A percentile compares a stretch with the other conserved stretches of the same genome.
Evolutionary conservation across 75 land plant genomes (phyloP).

Genomic region (Pinus albicaulis): DNA sequence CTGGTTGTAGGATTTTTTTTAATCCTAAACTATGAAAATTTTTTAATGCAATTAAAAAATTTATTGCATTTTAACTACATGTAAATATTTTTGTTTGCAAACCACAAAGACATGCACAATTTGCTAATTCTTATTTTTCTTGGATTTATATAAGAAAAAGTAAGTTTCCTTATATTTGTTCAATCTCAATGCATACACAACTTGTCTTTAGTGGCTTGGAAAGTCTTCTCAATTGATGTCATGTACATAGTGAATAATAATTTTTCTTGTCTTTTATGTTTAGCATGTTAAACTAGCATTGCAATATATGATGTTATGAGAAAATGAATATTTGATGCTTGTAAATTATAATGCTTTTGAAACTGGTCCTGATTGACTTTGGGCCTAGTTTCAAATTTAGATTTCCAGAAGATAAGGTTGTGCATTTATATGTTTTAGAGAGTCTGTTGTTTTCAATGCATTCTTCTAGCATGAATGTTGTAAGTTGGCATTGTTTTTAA

Average conservation of each 20-base stretch:
- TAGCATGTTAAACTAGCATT: not conserved
- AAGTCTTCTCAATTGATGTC: not conserved
- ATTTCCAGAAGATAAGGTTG: slow-evolving; percentile 97
- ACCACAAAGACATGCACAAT: not conserved
- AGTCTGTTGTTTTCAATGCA: slow-evolving; percentile 94
- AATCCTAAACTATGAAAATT: not conserved
- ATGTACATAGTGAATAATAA: not conserved
- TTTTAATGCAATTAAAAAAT: not conserved
- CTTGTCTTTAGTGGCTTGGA: not conserved
- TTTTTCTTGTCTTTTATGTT: not conserved
- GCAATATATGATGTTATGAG: not conserved
- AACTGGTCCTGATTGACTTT: slow-evolving; percentile 92
- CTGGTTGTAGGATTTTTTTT: not conserved
- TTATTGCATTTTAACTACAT: not conserved
- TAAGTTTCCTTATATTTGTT: not conserved
- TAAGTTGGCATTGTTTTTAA: slow-evolving; percentile 18
- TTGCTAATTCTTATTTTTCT: not conserved
- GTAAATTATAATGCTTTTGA: slow-evolving; percentile 1
- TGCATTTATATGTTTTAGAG: slow-evolving; percentile 94
- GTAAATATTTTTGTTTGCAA: not conserved
- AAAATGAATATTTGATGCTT: not conserved
- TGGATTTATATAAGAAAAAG: not conserved
- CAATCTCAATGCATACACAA: not conserved
- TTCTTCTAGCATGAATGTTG: slow-evolving; percentile 89
- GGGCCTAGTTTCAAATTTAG: slow-evolving; percentile 92